Percentiles rank a stretch among this genome's conserved stretches.
phyloP scores from a whole-genome alignment of 768 basidiomycete species.

The Tephrocybe rancida region DNA sequence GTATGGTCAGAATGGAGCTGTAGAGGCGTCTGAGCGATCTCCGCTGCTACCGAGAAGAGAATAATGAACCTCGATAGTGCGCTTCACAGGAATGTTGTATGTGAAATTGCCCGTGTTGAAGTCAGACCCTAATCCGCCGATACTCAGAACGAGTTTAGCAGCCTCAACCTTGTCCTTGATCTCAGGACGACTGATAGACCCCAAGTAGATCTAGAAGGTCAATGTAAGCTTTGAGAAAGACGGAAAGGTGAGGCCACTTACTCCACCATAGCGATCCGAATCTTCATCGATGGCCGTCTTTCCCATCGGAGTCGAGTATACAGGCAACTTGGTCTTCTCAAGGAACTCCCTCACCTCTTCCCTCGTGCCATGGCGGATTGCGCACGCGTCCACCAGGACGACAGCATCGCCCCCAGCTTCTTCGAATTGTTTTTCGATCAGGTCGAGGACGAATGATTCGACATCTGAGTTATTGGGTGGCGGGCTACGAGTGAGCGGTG shows the following conservation, averaged over 20 bases:
- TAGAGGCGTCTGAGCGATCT: neutral
- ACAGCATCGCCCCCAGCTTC: slow-evolving; percentile 68
- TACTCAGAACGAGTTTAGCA: slow-evolving; percentile 73
- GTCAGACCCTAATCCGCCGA: slow-evolving; percentile 73
- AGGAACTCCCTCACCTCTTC: slow-evolving; percentile 66
- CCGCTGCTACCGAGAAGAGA: neutral
- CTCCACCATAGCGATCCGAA: slow-evolving; percentile 77
- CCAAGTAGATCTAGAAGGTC: slow-evolving; percentile 68
- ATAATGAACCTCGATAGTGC: slow-evolving; percentile 61
- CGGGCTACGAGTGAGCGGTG: slow-evolving; percentile 51
- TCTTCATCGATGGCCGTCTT: slow-evolving; percentile 76
- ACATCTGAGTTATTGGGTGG: slow-evolving; percentile 58
- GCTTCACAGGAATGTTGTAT: slow-evolving; percentile 61
- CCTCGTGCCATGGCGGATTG: slow-evolving; percentile 68
- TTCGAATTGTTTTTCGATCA: slow-evolving; percentile 67
- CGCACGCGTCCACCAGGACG: slow-evolving; percentile 82
- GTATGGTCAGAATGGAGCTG: slow-evolving; percentile 80
- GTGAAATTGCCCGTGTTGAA: slow-evolving; percentile 92
- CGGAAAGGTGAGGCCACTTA: slow-evolving; percentile 34
- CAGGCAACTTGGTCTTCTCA: slow-evolving; percentile 66
- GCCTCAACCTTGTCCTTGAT: slow-evolving; percentile 74
- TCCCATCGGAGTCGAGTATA: slow-evolving; percentile 81
- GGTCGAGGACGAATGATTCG: slow-evolving; percentile 71
- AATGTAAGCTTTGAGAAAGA: neutral
- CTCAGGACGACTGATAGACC: slow-evolving; percentile 64